Percentiles rank a stretch among this genome's conserved stretches.
Conservation (phyloP, 805 yeast species). For the Candida verbasci region DNA sequence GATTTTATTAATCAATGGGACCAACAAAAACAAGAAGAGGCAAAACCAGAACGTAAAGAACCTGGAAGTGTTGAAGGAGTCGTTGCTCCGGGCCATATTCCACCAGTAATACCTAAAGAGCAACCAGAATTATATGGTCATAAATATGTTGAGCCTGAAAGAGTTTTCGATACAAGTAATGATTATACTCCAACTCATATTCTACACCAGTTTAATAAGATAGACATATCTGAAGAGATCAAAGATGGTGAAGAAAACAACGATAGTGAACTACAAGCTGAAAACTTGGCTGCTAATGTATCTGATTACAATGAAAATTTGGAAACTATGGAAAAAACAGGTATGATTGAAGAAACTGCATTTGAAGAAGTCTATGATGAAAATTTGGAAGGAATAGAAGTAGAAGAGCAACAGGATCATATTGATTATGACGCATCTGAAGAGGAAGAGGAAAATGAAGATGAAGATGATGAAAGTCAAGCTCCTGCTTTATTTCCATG, state of each 20-base stretch:
- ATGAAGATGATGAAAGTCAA: neutral
- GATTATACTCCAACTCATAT: conserved; percentile 29
- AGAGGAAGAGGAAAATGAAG: conserved; percentile 7
- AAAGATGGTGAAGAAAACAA: neutral
- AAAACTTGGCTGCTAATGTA: conserved; percentile 1
- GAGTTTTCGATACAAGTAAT: conserved; percentile 23
- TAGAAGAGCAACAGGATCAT: conserved; percentile 6
- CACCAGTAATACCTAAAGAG: conserved; percentile 1
- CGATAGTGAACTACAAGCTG: neutral
- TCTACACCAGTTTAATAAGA: conserved; percentile 11
- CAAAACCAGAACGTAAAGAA: neutral
- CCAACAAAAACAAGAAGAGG: neutral
- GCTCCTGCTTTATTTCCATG: conserved; percentile 31
- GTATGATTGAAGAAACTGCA: conserved; percentile 12
- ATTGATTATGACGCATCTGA: no score
- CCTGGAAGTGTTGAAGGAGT: neutral
- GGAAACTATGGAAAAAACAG: conserved; percentile 11
- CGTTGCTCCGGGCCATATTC: neutral
- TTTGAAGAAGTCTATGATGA: conserved; percentile 12
- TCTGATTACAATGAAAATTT: conserved; percentile 7
- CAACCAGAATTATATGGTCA: conserved; percentile 10
- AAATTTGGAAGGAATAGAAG: conserved; percentile 6
- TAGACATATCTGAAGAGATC: conserved; percentile 4
- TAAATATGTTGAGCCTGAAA: conserved; percentile 20
- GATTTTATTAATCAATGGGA: neutral